phyloP scores from a whole-genome alignment of 2,329 filamentous ascomycete species.

The Fusarium ambrosium region DNA sequence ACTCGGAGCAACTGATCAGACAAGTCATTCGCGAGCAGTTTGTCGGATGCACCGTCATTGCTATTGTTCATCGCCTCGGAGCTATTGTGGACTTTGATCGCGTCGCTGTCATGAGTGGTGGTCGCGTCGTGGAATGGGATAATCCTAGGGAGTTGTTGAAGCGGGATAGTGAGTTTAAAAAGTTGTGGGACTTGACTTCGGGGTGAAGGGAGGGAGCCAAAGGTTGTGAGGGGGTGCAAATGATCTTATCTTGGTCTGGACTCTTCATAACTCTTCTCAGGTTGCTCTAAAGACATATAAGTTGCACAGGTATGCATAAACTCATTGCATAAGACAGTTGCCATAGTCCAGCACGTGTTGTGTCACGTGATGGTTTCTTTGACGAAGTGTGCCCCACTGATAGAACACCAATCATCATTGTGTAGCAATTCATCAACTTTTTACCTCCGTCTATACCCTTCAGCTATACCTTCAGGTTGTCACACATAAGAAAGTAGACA shows the following conservation, averaged over 20 bases:
- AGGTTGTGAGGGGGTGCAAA: not conserved
- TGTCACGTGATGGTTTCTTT: too few species aligned
- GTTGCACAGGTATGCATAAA: too few species aligned
- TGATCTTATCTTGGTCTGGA: not conserved
- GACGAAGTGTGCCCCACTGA: too few species aligned
- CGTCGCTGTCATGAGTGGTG: constrained; percentile 24
- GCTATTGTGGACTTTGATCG: constrained; percentile 22
- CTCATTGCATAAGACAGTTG: not conserved
- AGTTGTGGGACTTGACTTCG: constrained; percentile 21
- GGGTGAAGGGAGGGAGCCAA: not conserved
- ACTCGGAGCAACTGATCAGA: constrained; percentile 52
- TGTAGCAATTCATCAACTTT: too few species aligned
- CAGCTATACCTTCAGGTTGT: too few species aligned
- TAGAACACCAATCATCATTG: too few species aligned
- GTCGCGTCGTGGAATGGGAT: constrained; percentile 28
- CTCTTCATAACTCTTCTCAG: not conserved
- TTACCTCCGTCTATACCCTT: too few species aligned
- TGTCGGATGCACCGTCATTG: constrained; percentile 64
- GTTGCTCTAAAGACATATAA: not conserved
- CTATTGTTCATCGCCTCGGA: constrained; percentile 53
- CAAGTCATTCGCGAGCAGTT: constrained; percentile 51
- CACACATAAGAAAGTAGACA: not conserved
- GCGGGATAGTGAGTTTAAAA: constrained; percentile 27
- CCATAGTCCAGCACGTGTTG: not conserved
- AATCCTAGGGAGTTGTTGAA: constrained; percentile 18